These are phyloP conservation scores for Auricularia auricula-judae DNA, from an alignment of 768 basidiomycete species.

Conservation along the genomic window DNA sequence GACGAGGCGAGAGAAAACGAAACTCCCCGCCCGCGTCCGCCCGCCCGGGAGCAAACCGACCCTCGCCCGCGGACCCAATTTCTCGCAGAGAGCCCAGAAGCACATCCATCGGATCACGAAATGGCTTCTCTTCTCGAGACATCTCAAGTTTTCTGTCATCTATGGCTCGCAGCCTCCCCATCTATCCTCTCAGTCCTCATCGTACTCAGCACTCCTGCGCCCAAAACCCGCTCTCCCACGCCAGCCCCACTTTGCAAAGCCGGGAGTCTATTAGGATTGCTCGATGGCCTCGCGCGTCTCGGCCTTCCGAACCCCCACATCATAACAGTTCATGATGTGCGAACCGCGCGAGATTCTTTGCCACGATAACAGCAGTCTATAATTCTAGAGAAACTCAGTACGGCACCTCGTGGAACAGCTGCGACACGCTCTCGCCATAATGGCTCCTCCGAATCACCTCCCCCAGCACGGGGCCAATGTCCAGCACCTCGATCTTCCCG, in stretches of 20 bases:
- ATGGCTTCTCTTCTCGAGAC: neutral
- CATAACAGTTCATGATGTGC: too few relatives aligned
- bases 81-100: neutral
- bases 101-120: neutral
- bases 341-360: too few relatives aligned
- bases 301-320: neutral
- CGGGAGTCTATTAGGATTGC: neutral
- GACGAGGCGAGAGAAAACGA: neutral
- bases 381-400: conserved; percentile 35
- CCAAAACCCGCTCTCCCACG: neutral
- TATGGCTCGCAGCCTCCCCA: neutral
- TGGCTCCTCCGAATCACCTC: conserved; percentile 94
- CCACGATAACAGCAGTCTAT: neutral
- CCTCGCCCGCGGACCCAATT: neutral
- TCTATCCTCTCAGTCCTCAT: too few relatives aligned
- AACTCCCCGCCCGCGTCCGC: neutral
- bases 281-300: neutral
- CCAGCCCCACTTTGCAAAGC: neutral
- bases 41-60: neutral
- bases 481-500: conserved; percentile 82
- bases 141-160: neutral
- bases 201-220: neutral
- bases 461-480: conserved; percentile 88
- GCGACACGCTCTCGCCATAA: conserved; percentile 91
- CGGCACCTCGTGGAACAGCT: conserved; percentile 82